Conservation (phyloP, 2,329 filamentous ascomycete genomes). For the Ilyonectria robusta region DNA sequence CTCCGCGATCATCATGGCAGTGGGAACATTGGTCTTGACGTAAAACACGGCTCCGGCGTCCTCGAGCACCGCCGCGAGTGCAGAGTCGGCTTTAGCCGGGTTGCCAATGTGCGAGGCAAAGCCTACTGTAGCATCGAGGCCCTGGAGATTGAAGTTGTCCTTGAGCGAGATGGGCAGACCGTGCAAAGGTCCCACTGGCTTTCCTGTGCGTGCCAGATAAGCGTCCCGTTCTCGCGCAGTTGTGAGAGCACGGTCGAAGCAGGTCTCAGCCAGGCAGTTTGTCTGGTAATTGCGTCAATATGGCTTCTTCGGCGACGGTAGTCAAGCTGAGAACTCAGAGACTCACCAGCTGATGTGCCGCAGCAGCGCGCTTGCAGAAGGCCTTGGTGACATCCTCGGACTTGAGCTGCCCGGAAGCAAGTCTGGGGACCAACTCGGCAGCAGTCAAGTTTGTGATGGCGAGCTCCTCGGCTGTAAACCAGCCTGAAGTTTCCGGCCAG, state of each 20-base stretch:
- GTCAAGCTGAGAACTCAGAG: background rate
- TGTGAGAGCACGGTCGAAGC: constrained; percentile 66
- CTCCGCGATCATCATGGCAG: constrained; percentile 79
- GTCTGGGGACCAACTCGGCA: constrained; percentile 50
- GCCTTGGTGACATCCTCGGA: constrained; percentile 61
- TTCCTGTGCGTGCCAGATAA: constrained; percentile 62
- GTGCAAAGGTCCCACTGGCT: constrained; percentile 74
- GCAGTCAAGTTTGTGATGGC: constrained; percentile 63
- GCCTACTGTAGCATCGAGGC: constrained; percentile 73
- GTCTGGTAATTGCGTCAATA: constrained; percentile 46
- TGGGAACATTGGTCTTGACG: constrained; percentile 71
- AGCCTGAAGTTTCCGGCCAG: constrained; percentile 70
- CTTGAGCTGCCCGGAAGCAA: constrained; percentile 54
- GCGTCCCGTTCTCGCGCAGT: constrained; percentile 65
- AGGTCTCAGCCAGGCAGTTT: constrained; percentile 68
- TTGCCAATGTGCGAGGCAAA: constrained; percentile 74
- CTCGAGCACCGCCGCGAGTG: constrained; percentile 59
- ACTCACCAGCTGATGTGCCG: constrained; percentile 66
- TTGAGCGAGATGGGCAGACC: constrained; percentile 77
- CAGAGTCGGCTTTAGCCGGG: constrained; percentile 62
- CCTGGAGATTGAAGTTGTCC: constrained; percentile 76
- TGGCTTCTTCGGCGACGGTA: too few relatives aligned
- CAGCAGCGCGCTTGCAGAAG: constrained; percentile 68
- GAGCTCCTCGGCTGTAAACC: constrained; percentile 67
- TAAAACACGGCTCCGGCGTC: constrained; percentile 68